Percentiles rank a stretch among this genome's conserved stretches.
These are phyloP conservation scores for Saccharomyces pastorianus DNA, from an alignment of 1,139 yeast genomes.

Conservation along the genomic window DNA sequence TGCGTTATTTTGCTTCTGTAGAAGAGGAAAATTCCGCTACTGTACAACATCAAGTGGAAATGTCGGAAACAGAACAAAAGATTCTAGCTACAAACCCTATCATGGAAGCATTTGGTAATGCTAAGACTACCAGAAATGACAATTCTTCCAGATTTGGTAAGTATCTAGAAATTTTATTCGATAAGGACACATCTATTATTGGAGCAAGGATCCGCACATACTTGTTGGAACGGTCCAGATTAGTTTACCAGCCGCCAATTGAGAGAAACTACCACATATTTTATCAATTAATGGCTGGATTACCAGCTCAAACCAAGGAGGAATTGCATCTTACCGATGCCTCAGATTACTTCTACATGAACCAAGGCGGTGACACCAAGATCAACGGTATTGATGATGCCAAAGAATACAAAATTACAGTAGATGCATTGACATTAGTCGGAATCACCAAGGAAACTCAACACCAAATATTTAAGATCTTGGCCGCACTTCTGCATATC, in stretches of 20 bases:
- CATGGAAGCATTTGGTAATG: conserved; percentile 98
- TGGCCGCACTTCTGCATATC: conserved; percentile 86
- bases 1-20: conserved; percentile 98
- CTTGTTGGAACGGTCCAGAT: conserved; percentile 84
- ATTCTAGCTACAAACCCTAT: conserved; percentile 96
- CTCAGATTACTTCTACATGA: conserved; percentile 69
- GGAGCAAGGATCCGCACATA: conserved; percentile 95
- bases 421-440: conserved; percentile 69
- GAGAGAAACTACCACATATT: conserved; percentile 96
- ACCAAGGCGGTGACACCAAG: conserved; percentile 77
- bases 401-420: conserved; percentile 66
- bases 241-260: conserved; percentile 84
- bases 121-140: conserved; percentile 94
- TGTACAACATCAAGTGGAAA: conserved; percentile 44
- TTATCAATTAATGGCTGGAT: conserved; percentile 83
- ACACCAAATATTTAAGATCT: conserved; percentile 60
- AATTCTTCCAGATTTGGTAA: conserved; percentile 97
- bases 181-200: conserved; percentile 65
- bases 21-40: conserved; percentile 42
- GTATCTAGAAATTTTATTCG: conserved; percentile 84
- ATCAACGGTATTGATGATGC: conserved; percentile 82
- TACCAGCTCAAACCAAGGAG: conserved; percentile 52
- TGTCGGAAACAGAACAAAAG: conserved; percentile 91
- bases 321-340: conserved; percentile 56
- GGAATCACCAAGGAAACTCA: conserved; percentile 63